Conservation (phyloP, 2,329 filamentous ascomycete species). For the Onygenales sp. region DNA sequence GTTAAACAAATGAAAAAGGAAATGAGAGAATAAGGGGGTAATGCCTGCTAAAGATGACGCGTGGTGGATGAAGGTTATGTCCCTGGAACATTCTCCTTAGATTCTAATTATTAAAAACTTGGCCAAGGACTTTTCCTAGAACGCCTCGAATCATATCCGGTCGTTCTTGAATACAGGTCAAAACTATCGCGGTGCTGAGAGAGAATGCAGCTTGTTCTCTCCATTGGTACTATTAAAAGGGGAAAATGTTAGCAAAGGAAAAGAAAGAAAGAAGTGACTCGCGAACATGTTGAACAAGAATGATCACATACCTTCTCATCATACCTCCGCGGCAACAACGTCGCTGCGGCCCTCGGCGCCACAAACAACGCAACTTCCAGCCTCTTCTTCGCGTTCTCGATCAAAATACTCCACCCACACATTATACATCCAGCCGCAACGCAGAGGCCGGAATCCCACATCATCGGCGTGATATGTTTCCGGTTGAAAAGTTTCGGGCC, state of each 20-base stretch:
- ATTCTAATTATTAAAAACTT: conserved; percentile 30
- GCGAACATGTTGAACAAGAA: background rate
- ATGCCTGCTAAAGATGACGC: too few species aligned
- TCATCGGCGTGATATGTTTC: conserved; percentile 42
- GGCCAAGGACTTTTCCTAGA: conserved; percentile 51
- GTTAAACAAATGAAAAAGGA: too few species aligned
- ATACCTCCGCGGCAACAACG: conserved; percentile 64
- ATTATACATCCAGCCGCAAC: conserved; percentile 62
- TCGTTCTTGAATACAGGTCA: conserved; percentile 57
- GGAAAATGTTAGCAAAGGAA: conserved; percentile 1
- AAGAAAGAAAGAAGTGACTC: conserved; percentile 5
- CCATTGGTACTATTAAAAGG: conserved; percentile 49
- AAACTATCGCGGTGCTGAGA: conserved; percentile 58
- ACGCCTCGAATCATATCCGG: conserved; percentile 57
- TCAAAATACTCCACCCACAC: conserved; percentile 73
- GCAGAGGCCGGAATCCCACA: conserved; percentile 54
- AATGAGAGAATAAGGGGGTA: too few species aligned
- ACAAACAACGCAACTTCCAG: conserved; percentile 76
- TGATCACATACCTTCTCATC: conserved; percentile 31
- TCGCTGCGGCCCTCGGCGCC: conserved; percentile 65
- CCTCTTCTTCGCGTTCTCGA: conserved; percentile 56
- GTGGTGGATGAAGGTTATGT: background rate
- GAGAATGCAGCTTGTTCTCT: conserved; percentile 59
- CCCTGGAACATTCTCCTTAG: background rate
- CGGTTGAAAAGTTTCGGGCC: conserved; percentile 59